Evolutionary conservation across 495 filamentous ascomycete species (phyloP), one percentile per base, ranked within the genome.

Genomic region (Aspergillus biplanus): DNA sequence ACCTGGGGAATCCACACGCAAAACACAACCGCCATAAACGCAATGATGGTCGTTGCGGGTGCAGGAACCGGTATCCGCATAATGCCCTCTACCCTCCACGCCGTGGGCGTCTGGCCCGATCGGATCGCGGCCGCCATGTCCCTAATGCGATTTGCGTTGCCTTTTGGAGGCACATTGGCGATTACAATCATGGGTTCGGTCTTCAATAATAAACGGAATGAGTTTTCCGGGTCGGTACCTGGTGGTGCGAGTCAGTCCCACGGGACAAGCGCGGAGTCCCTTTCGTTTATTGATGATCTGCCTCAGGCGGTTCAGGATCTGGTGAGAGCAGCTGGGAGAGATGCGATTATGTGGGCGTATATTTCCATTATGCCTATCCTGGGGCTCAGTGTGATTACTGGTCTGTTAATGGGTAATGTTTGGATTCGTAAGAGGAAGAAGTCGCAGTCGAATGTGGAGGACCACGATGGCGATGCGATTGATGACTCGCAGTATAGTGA

Each of bases 151-250:
- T 84, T 87, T 52, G 76, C 81, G 4, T 57, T 78, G 33, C 82
- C 82, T 0, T 83, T 89, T 59, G 87, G 87, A 32, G 86, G 86
- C 32, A 83, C 86, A 0, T 63, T 88, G 12, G 78, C 75, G 5
- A 71, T 87, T 32, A 86, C 86, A 0, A 78, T 88, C 49, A 87
- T 88, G 84, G 76, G 83, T 6, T 80, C 78, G 33, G 84, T 89
- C 1, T 87, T 88, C 68, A 85, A 85, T 59, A 88, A 88, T 69
- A 81, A 76, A 34, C 69, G 73, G 1, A 52, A 62, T 27, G 21
- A 27, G 21, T 27, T 27, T 27, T 27, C 21, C 21, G 21, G 21
- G 21, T 27, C 56, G 27, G 52, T 71, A 21, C 34, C 60, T 16
- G 59, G 64, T 52, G 39, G n/a, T 32, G 31, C 27, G 21, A 16